Conservation (phyloP, 2,329 filamentous ascomycete species). For the Fusarium sterilihyphosum region DNA sequence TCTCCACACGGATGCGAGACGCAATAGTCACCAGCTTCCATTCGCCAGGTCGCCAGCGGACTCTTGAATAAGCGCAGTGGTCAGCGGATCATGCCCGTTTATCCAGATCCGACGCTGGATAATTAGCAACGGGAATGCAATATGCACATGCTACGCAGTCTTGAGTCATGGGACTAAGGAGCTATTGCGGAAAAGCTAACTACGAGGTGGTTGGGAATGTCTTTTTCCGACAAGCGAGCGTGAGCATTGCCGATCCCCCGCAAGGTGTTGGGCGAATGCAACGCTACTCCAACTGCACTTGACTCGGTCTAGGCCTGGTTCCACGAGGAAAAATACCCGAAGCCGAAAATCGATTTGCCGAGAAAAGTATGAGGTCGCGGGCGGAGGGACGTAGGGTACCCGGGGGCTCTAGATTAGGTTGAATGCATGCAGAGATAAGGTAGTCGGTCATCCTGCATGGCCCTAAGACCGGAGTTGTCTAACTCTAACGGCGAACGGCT, state of each 20-base stretch:
- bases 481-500: neutral
- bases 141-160: neutral
- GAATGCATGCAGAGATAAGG: neutral
- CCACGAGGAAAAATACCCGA: neutral
- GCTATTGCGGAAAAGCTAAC: conserved; percentile 1
- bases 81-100: neutral
- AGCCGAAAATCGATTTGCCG: neutral
- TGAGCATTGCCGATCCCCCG: conserved; percentile 17
- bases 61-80: neutral
- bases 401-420: neutral
- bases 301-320: neutral
- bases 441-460: neutral
- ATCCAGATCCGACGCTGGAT: neutral
- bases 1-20: neutral
- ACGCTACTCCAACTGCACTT: neutral
- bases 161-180: too few relatives aligned
- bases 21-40: neutral
- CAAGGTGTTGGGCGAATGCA: neutral
- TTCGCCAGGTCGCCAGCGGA: neutral
- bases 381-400: neutral
- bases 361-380: neutral
- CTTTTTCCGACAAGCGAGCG: conserved; percentile 13
- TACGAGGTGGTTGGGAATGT: neutral
- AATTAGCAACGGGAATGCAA: neutral
- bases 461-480: neutral